Evolutionary conservation across 495 filamentous ascomycete genomes (phyloP).

Genomic region (Diplogelasinospora grovesii): DNA sequence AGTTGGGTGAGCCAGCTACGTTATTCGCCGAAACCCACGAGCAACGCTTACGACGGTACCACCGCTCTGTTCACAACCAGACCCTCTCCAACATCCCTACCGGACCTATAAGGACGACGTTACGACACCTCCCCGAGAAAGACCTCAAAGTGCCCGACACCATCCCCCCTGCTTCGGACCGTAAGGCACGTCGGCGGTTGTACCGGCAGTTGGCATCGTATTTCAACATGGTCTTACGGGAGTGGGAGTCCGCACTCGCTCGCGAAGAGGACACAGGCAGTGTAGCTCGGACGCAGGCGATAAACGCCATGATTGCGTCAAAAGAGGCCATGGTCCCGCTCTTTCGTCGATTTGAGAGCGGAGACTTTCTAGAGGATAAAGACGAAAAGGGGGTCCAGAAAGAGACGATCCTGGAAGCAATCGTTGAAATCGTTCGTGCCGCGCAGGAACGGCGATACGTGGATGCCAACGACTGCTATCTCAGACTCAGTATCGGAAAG

Average conservation of each 20-base stretch:
- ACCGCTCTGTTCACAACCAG: conserved; percentile 36
- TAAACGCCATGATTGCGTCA: conserved; percentile 71
- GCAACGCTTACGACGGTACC: conserved; percentile 62
- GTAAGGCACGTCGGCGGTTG: conserved; percentile 54
- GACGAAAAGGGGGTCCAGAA: conserved; percentile 72
- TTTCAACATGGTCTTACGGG: conserved; percentile 84
- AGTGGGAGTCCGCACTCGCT: conserved; percentile 78
- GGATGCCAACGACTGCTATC: conserved; percentile 91
- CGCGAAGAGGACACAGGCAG: conserved; percentile 65
- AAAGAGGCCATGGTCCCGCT: conserved; percentile 81
- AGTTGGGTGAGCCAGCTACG: conserved; percentile 60
- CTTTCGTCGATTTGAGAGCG: conserved; percentile 82
- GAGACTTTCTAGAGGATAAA: no score
- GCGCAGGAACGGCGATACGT: conserved; percentile 89
- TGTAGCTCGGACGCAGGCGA: conserved; percentile 68
- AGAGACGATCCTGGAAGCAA: conserved; percentile 68
- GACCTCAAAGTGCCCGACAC: conserved; percentile 74
- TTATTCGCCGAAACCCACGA: conserved; percentile 83
- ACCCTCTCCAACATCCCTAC: conserved; percentile 41
- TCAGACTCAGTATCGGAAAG: conserved; percentile 92
- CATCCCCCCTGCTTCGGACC: conserved; percentile 48
- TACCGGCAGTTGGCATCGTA: conserved; percentile 86
- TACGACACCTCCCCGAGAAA: conserved; percentile 68
- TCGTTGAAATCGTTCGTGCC: conserved; percentile 89
- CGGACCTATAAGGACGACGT: conserved; percentile 58